Evolutionary conservation across 371 early-diverging fungal species (phyloP), one percentile per base, ranked within the genome.

Genomic region (Rhizopus microsporus): DNA sequence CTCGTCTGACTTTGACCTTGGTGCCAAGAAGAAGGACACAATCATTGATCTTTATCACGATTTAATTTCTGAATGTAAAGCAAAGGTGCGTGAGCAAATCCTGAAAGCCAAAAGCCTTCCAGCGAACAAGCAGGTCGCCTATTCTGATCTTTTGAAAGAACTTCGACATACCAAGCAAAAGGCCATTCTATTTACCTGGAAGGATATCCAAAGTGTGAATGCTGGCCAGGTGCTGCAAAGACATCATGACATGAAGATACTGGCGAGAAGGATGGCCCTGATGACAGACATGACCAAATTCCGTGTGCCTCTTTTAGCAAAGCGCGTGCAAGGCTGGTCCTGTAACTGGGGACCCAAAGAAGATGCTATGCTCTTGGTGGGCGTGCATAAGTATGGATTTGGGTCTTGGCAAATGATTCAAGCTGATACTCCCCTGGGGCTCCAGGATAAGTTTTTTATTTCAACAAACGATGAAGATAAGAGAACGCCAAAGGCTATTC

Each of bases 341-440:
- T 87, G 87, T 51, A 55, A 78, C 34, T 99, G 99, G 99, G 87
- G 89, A 10, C 88, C 84, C 52, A 88, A 88, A 52, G 99, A 99
- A 69, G 99, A 99, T 71, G 86, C 97, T n/a, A 89, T 93, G 91
- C 76, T 99, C 46, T 80, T 99, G 12, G 89, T 95, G 15, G 99
- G 99, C 54, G 88, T 97, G 16, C 90, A 91, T 73, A 78, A 82
- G 42, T 90, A 98, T 68, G 99, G 99, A 7, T 96, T 95, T 74
- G 97, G 98, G 8, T 89, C 87, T 59, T 97, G 97, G 98, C 72
- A 80, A 50, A 70, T 80, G 54, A 96, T 99, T 15, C 89, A 90
- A 48, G 84, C 85, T 3, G 98, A 99, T 60, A 33, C 72, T 0
- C 69, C 78, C 0, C 71, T 99, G 7, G 90, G 88, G 0, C 80